These are phyloP conservation scores for Cyamopsis tetragonoloba DNA, from an alignment of 306 rosid genomes.

Conservation along the genomic window DNA sequence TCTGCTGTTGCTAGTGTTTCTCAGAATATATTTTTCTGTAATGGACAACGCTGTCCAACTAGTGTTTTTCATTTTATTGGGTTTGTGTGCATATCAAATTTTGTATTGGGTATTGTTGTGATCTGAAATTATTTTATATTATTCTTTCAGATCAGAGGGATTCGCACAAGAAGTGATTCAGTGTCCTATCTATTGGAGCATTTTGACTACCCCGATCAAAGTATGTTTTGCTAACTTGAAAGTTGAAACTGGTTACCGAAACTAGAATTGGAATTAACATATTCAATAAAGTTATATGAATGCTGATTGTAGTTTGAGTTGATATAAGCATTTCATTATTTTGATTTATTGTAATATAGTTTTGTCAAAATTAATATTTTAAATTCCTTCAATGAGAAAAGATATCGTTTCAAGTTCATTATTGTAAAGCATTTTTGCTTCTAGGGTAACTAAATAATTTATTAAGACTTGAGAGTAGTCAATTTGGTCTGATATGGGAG, in stretches of 20 bases:
- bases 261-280: not conserved
- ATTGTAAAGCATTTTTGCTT: not conserved
- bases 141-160: slow-evolving; percentile 46
- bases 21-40: not conserved
- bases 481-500: too few species aligned
- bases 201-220: slow-evolving; percentile 70
- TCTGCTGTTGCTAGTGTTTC: not conserved
- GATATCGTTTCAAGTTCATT: not conserved
- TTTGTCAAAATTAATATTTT: not conserved
- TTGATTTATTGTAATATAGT: not conserved
- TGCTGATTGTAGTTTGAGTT: not conserved
- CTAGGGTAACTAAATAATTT: too few species aligned
- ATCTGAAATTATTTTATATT: not conserved
- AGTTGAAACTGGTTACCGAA: too few species aligned
- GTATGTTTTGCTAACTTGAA: slow-evolving; percentile 30
- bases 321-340: not conserved
- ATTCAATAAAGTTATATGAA: not conserved
- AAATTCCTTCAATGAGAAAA: not conserved
- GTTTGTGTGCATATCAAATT: not conserved
- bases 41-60: not conserved
- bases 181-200: slow-evolving; percentile 37
- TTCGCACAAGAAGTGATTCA: slow-evolving; percentile 27
- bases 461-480: too few species aligned
- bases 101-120: not conserved
- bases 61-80: not conserved